phyloP scores from a whole-genome alignment of 1,139 yeast species.

The Blastobotrys raffinosifermentans region DNA sequence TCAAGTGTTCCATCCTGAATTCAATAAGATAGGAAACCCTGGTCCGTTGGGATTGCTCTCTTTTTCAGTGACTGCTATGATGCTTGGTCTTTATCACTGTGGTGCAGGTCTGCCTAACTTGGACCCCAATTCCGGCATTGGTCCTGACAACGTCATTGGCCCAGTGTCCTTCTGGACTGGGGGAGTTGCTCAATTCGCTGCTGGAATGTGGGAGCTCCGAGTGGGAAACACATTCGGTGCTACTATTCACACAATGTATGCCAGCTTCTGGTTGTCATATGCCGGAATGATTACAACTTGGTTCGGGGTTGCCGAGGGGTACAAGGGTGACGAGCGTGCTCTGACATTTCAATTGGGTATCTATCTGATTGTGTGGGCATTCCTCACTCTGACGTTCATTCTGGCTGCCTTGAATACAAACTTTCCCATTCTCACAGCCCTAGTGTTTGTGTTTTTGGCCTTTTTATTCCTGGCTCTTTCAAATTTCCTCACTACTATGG shows the following conservation, averaged over 20 bases:
- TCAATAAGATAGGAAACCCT: conserved; percentile 64
- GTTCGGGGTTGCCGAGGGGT: conserved; percentile 61
- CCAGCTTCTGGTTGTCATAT: conserved; percentile 74
- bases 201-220: conserved; percentile 67
- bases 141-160: conserved; percentile 40
- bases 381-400: conserved; percentile 63
- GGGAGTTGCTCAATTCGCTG: conserved; percentile 63
- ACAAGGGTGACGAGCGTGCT: conserved; percentile 35
- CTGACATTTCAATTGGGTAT: conserved; percentile 61
- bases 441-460: not conserved
- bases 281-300: conserved; percentile 63
- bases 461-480: conserved; percentile 39
- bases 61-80: conserved; percentile 79
- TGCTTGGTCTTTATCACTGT: conserved; percentile 33
- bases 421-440: conserved; percentile 54
- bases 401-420: conserved; percentile 71
- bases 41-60: conserved; percentile 84
- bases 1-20: too few species aligned
- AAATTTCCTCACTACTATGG: conserved; percentile 36
- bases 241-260: conserved; percentile 57
- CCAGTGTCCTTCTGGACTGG: conserved; percentile 78
- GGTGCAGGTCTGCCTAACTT: conserved; percentile 8
- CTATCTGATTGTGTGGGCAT: conserved; percentile 68
- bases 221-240: conserved; percentile 81
- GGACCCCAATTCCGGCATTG: conserved; percentile 2